Conservation (phyloP, 2,329 filamentous ascomycete species). For the Pyricularia sp. region DNA sequence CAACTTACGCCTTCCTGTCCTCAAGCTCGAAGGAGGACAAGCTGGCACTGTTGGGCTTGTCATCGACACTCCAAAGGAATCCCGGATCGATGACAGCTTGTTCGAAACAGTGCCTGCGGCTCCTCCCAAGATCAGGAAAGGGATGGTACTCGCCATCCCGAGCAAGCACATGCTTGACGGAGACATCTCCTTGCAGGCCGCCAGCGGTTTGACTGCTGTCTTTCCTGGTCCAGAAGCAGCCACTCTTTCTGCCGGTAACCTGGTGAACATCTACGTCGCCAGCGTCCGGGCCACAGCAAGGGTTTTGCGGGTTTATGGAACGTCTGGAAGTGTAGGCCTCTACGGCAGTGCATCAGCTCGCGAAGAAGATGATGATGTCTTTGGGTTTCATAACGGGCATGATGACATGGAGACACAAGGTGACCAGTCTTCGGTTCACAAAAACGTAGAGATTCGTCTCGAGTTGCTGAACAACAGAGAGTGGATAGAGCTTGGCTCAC, state of each 20-base stretch:
- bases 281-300: constrained; percentile 77
- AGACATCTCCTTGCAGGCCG: constrained; percentile 50
- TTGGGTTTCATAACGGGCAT: constrained; percentile 42
- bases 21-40: constrained; percentile 66
- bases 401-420: constrained; percentile 22
- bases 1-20: constrained; percentile 77
- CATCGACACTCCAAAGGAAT: constrained; percentile 29
- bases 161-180: constrained; percentile 48
- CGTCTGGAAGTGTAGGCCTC: constrained; percentile 16
- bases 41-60: constrained; percentile 82
- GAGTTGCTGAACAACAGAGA: constrained; percentile 62
- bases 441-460: constrained; percentile 48
- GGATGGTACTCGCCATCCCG: constrained; percentile 69
- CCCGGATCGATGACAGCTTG: background rate
- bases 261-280: constrained; percentile 77
- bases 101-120: constrained; percentile 17
- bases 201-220: constrained; percentile 57
- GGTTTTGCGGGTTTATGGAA: constrained; percentile 45
- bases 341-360: constrained; percentile 12
- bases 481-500: constrained; percentile 64
- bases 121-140: constrained; percentile 52
- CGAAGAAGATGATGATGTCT: constrained; percentile 44
- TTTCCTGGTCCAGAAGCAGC: constrained; percentile 50
- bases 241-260: constrained; percentile 54
- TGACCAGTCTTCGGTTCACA: constrained; percentile 11